phyloP scores from a whole-genome alignment of 2,329 filamentous ascomycete species.

The Massarina eburnea region DNA sequence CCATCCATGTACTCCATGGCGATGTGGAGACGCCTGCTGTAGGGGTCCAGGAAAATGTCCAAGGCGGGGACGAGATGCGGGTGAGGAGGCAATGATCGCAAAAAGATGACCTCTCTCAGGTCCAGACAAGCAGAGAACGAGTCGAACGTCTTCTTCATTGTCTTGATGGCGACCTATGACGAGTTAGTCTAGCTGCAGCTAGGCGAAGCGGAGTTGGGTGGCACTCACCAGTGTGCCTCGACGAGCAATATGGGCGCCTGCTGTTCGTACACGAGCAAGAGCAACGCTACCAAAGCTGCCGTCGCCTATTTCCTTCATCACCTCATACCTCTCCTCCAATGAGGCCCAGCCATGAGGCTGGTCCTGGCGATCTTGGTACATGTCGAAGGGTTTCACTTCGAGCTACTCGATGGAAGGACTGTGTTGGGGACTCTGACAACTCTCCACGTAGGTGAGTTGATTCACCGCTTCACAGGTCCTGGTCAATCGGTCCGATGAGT shows the following conservation, averaged over 20 bases:
- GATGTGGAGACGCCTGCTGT: conserved; percentile 95
- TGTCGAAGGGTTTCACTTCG: conserved; percentile 47
- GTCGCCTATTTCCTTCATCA: conserved; percentile 97
- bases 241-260: conserved; percentile 83
- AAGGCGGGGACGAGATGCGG: conserved; percentile 93
- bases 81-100: conserved; percentile 84
- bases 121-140: conserved; percentile 88
- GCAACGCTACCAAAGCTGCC: conserved; percentile 97
- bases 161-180: conserved; percentile 91
- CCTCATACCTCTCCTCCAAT: conserved; percentile 92
- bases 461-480: conserved; percentile 24
- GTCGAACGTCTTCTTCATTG: conserved; percentile 99
- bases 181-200: conserved; percentile 21
- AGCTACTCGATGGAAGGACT: conserved; percentile 1
- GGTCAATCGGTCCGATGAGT: conserved; percentile 3
- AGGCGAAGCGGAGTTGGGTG: conserved; percentile 8
- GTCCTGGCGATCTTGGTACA: conserved; percentile 74
- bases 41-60: conserved; percentile 96
- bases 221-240: conserved; percentile 85
- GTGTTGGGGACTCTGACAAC: conserved; percentile 11
- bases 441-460: conserved; percentile 1
- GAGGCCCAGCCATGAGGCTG: conserved; percentile 68
- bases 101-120: conserved; percentile 93
- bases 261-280: conserved; percentile 85
- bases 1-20: conserved; percentile 99